Conservation (phyloP, 495 filamentous ascomycete genomes). For the Clohesyomyces aquaticus region DNA sequence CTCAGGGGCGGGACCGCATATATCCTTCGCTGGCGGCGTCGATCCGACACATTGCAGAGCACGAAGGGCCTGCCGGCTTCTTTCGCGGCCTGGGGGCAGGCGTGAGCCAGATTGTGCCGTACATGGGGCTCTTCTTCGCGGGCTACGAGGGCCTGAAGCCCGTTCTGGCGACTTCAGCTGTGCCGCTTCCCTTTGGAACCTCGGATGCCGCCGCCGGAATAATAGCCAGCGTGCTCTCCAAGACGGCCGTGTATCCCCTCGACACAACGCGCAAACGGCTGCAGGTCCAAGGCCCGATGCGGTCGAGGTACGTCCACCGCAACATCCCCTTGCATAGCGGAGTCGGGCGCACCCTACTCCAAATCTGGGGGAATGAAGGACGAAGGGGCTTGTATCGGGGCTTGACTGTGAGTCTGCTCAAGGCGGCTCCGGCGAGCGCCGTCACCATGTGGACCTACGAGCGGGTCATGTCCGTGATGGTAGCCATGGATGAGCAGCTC, state of each 20-base stretch:
- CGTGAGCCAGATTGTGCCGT: constrained; percentile 84
- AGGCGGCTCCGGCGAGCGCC: constrained; percentile 92
- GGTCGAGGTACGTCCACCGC: constrained; percentile 74
- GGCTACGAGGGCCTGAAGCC: constrained; percentile 75
- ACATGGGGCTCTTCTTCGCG: constrained; percentile 96
- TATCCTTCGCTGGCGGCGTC: constrained; percentile 71
- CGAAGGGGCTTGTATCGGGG: constrained; percentile 83
- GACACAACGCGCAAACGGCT: constrained; percentile 90
- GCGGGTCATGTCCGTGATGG: constrained; percentile 50
- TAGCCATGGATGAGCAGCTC: constrained; percentile 16
- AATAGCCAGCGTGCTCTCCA: constrained; percentile 75
- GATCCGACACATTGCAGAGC: constrained; percentile 68
- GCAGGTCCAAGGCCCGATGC: constrained; percentile 91
- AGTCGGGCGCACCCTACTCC: constrained; percentile 63
- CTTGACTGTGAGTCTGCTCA: constrained; percentile 83
- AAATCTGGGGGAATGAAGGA: constrained; percentile 75
- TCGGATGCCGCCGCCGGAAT: constrained; percentile 82
- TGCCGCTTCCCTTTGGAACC: constrained; percentile 60
- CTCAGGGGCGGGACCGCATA: constrained; percentile 82
- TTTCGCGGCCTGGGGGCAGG: constrained; percentile 83
- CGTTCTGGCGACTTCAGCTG: constrained; percentile 48
- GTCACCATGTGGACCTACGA: constrained; percentile 99
- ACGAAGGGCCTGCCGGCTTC: constrained; percentile 78
- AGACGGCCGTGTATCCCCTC: constrained; percentile 90
- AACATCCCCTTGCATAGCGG: constrained; percentile 80